Evolutionary conservation across 2,329 filamentous ascomycete species (phyloP), one percentile per base, ranked within the genome.

Genomic region (Geosmithia putterillii): DNA sequence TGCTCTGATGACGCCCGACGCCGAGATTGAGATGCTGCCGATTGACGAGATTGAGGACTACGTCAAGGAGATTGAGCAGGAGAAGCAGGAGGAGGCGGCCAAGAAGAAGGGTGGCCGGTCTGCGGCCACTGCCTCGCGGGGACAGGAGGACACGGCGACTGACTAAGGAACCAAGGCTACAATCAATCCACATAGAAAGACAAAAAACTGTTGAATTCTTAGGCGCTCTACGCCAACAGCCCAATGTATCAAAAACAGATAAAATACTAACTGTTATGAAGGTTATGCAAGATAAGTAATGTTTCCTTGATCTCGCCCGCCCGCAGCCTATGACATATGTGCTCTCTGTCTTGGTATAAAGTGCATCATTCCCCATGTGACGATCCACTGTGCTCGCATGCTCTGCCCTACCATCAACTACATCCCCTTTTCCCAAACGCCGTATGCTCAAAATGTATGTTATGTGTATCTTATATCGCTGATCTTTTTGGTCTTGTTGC

Each of bases 31-130:
- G 72, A 89, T 95, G 80, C 76, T 98, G 53, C 86, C 88, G 2
- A 83, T 90, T 25, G 90, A 96, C 63, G 86, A 95, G 57, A 98
- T 98, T 57, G 92, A 98, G 73, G 78, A 79, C 54, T 95, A 94
- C 59, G 94, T 98, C 59, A 96, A 96, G 80, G 92, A 80, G 66
- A 98, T 98, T 64, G 94, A 98, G 73, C 85, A 89, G 57, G 94
- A 98, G 76, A 98, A 98, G 77, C 89, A 95, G 62, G 92, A 96
- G 65, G 92, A 98, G 71, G 90, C 90, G 20, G 87, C 86, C 36
- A 95, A 88, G 76, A 95, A 95, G 82, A 94, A 95, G 81, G 85
- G 79, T 38, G 83, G 85, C 46, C 74, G 81, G 54, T 76, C 78
- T 52, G 79, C 85, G 17, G 76, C 86, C 38, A 87, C 92, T 56